Conservation (phyloP, 768 basidiomycete species). For the Boletus sensibilis region DNA sequence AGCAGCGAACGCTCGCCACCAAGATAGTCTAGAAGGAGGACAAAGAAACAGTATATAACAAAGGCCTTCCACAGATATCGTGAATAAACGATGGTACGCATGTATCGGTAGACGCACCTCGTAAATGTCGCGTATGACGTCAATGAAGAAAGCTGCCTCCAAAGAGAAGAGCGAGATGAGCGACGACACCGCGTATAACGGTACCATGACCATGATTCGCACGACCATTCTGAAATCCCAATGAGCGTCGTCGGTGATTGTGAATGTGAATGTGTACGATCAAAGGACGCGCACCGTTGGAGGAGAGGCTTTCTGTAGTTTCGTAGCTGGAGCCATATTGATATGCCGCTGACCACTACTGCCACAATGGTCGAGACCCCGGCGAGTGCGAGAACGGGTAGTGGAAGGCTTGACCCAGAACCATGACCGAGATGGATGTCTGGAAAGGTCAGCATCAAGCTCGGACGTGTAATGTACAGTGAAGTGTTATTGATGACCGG, state of each 20-base stretch:
- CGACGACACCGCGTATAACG: constrained; percentile 87
- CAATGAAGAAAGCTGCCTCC: constrained; percentile 94
- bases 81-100: constrained; percentile 1
- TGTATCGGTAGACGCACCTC: constrained; percentile 57
- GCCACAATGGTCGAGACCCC: constrained; percentile 67
- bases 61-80: constrained; percentile 57
- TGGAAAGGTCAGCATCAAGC: constrained; percentile 9
- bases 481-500: neutral
- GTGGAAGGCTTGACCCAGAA: constrained; percentile 59
- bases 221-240: constrained; percentile 68
- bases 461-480: neutral
- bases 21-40: constrained; percentile 75
- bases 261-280: neutral
- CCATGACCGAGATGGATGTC: constrained; percentile 37
- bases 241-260: constrained; percentile 5
- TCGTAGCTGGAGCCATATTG: constrained; percentile 78
- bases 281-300: constrained; percentile 54
- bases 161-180: constrained; percentile 92
- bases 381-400: constrained; percentile 56
- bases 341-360: constrained; percentile 67
- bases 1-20: constrained; percentile 94
- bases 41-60: constrained; percentile 92
- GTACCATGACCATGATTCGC: constrained; percentile 96
- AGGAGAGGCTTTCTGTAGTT: constrained; percentile 82
- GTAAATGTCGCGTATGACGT: constrained; percentile 92